Evolutionary conservation across 176 grass and related monocot genomes (phyloP), one percentile per base, ranked within the genome.

Genomic region (Melocanna baccifera): DNA sequence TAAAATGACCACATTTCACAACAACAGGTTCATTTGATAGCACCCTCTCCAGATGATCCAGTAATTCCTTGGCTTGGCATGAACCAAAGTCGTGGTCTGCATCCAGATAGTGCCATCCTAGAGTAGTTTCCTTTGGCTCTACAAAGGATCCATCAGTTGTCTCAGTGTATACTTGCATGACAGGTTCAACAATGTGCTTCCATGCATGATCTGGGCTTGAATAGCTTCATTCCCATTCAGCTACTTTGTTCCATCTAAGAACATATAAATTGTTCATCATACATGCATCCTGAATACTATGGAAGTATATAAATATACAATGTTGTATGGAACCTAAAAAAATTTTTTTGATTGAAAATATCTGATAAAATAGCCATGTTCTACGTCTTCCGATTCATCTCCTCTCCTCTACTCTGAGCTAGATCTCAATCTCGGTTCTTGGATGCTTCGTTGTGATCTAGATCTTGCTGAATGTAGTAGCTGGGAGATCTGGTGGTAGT

Each of bases 81-180:
- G 92, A 88, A 80, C 95, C 95, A 0, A 97, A 97, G 63, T 97
- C 95, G 11, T 88, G 90, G 80, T 94, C 92, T 1, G 92, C 88
- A 15, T 94, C 94, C 76, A 94, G 85, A 88, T 97, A 92, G 75
- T 97, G 90, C 92, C 95, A 97, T 40, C 94, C 95, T 56, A 97
- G 76, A 70, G 88, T 91, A 2, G 82, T 97, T 91, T 97, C 95
- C 62, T 97, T 97, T 67, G 42, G 8, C 75, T 97, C 95, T 45
- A 97, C 90, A 73, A 69, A 91, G 55, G 95, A 94, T 32, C 95
- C 95, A 88, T 97, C 92, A 3, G 95, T 97, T 20, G 95, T 94
- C 59, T 97, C 95, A 0, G 79, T 93, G 78, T 94, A 97, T 52
- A 97, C 81, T 77, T 86, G 62, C 85, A 97, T 94, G 58, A 97